Conservation (phyloP, 2,329 filamentous ascomycete genomes). For the Keithomyces neogunnii region DNA sequence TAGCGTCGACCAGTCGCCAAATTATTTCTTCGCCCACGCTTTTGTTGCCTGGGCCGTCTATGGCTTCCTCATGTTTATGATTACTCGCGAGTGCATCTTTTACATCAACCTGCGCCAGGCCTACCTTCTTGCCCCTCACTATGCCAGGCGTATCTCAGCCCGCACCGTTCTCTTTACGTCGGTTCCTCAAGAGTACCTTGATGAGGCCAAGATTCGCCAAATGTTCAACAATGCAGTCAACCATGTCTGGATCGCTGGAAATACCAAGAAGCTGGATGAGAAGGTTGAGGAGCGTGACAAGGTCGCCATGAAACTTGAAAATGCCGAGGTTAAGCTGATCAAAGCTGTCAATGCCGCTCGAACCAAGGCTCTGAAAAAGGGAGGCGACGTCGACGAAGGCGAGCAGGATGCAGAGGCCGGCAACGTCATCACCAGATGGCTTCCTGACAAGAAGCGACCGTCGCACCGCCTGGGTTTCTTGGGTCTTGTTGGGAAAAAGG, state of each 20-base stretch:
- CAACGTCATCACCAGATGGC: conserved; percentile 53
- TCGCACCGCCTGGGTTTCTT: conserved; percentile 56
- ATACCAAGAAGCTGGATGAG: conserved; percentile 66
- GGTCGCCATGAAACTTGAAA: conserved; percentile 70
- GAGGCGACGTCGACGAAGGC: conserved; percentile 19
- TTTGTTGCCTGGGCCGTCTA: conserved; percentile 77
- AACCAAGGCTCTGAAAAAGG: conserved; percentile 25
- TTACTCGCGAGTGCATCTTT: conserved; percentile 85
- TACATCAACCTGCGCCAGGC: conserved; percentile 92
- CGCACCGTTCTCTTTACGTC: conserved; percentile 89
- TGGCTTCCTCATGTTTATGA: conserved; percentile 77
- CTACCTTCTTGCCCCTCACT: conserved; percentile 78
- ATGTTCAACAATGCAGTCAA: conserved; percentile 75
- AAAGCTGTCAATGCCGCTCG: conserved; percentile 41
- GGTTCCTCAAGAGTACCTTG: conserved; percentile 69
- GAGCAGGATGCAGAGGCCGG: conserved; percentile 59
- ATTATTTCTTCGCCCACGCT: conserved; percentile 72
- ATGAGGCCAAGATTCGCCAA: conserved; percentile 61
- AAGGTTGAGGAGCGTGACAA: conserved; percentile 70
- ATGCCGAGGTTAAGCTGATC: conserved; percentile 74
- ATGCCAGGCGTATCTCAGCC: conserved; percentile 77
- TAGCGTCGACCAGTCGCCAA: conserved; percentile 44
- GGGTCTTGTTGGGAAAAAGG: conserved; percentile 56
- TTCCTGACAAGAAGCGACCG: conserved; percentile 59
- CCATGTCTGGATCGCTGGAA: conserved; percentile 74